Percentiles rank a stretch among this genome's conserved stretches.
Evolutionary conservation across 1,284 basidiomycete species (phyloP).

Genomic region (Ustilago cynodontis): DNA sequence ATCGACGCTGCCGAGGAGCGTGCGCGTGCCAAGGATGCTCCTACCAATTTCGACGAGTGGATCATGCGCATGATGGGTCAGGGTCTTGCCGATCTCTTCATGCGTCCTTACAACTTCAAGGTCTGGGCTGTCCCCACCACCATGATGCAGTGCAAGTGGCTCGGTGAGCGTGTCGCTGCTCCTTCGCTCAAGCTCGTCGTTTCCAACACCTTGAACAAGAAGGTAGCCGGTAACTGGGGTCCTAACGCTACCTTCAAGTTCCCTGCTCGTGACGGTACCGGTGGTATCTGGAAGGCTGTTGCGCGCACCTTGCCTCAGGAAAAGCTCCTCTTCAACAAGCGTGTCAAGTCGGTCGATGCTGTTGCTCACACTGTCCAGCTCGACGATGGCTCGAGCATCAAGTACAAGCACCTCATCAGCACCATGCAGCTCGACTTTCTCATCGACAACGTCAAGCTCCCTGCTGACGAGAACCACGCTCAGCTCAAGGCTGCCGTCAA

Average conservation of each 20-base stretch:
- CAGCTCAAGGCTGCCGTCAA: conserved; percentile 70
- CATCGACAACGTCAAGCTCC: conserved; percentile 70
- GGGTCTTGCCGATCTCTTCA: conserved; percentile 74
- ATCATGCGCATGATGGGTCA: conserved; percentile 73
- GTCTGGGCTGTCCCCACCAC: conserved; percentile 74
- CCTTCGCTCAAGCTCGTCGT: conserved; percentile 73
- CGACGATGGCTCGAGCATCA: conserved; percentile 71
- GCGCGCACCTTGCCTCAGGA: conserved; percentile 72
- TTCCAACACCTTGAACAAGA: conserved; percentile 73
- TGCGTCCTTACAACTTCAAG: conserved; percentile 75
- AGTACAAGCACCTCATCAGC: conserved; percentile 72
- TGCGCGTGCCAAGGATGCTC: conserved; percentile 68
- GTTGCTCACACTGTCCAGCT: conserved; percentile 71
- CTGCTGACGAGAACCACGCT: conserved; percentile 68
- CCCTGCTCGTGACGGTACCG: conserved; percentile 73
- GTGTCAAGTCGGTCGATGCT: conserved; percentile 71
- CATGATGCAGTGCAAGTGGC: conserved; percentile 75
- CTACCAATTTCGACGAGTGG: conserved; percentile 73
- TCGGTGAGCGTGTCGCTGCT: conserved; percentile 74
- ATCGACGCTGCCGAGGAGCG: conserved; percentile 71
- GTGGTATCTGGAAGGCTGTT: conserved; percentile 74
- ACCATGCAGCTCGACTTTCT: conserved; percentile 73
- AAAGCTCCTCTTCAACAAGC: conserved; percentile 71
- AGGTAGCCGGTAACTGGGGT: conserved; percentile 74
- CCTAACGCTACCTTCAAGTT: conserved; percentile 75